These are phyloP conservation scores for Aspergillus brunneoviolaceus DNA, from an alignment of 2,329 filamentous ascomycete species.

Conservation along the genomic window DNA sequence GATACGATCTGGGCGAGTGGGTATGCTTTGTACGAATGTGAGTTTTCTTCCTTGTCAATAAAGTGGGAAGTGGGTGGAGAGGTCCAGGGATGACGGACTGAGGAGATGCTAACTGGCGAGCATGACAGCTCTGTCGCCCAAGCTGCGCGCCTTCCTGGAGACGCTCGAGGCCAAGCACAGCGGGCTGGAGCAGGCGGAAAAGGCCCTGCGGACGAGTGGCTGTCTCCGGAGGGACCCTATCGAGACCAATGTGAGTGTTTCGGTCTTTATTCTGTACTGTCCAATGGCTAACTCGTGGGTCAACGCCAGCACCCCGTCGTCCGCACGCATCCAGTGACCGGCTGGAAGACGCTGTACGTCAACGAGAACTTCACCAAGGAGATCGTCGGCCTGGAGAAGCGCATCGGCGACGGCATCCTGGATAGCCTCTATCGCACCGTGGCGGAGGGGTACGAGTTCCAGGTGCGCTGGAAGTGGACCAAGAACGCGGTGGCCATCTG, in stretches of 20 bases:
- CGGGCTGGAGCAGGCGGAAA: conserved; percentile 28
- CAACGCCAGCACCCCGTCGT: conserved; percentile 28
- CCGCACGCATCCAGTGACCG: conserved; percentile 34
- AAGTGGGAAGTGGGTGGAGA: too few species aligned
- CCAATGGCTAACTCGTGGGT: too few species aligned
- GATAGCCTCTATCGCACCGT: conserved; percentile 1
- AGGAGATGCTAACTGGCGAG: too few species aligned
- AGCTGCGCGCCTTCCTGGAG: conserved; percentile 24
- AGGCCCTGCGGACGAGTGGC: conserved; percentile 14
- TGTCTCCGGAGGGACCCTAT: conserved; percentile 33
- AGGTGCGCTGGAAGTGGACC: conserved; percentile 14
- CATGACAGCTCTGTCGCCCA: conserved; percentile 17
- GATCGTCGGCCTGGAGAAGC: conserved; percentile 12
- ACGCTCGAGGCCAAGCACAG: conserved; percentile 31
- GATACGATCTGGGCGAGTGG: conserved; percentile 32
- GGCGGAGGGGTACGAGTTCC: not conserved
- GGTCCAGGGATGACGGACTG: too few species aligned
- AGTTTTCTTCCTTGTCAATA: too few species aligned
- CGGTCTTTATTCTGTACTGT: too few species aligned
- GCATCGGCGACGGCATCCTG: conserved; percentile 10
- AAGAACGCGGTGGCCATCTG: conserved; percentile 11
- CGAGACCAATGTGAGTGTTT: conserved; percentile 16
- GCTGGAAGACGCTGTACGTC: conserved; percentile 35
- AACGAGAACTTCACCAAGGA: conserved; percentile 33
- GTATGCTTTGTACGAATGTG: conserved; percentile 29